Conservation (phyloP, 768 basidiomycete genomes). For the Collybiopsis confluens region DNA sequence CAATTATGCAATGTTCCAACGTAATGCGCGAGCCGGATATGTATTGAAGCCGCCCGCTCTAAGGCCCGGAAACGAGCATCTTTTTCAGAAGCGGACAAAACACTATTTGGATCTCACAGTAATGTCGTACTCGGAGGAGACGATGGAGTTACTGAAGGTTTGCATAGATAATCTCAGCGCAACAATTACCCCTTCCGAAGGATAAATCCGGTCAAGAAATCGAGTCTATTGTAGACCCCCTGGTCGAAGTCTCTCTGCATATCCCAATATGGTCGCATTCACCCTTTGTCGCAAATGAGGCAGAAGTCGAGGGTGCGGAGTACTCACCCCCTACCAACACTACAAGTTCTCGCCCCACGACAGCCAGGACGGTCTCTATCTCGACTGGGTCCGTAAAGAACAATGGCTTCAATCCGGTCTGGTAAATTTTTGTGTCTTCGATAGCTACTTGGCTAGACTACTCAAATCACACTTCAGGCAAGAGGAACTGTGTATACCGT, state of each 20-base stretch:
- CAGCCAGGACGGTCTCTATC: conserved; percentile 43
- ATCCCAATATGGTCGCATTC: conserved; percentile 61
- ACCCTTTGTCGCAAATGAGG: conserved; percentile 8
- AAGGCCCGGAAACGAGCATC: conserved; percentile 58
- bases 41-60: conserved; percentile 85
- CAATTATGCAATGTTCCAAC: conserved; percentile 93
- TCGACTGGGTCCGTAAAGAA: conserved; percentile 69
- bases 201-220: conserved; percentile 62
- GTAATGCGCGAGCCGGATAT: conserved; percentile 83
- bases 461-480: too few species aligned
- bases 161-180: conserved; percentile 68
- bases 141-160: background rate
- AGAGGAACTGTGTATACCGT: conserved; percentile 64
- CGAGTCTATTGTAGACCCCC: conserved; percentile 61
- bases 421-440: too few species aligned
- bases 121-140: background rate
- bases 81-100: conserved; percentile 46
- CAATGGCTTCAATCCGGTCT: conserved; percentile 91
- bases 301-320: background rate
- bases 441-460: too few species aligned
- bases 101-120: conserved; percentile 59
- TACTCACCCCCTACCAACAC: background rate
- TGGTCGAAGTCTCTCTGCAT: conserved; percentile 76
- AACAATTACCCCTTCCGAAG: conserved; percentile 78
- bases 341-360: background rate